A percentile compares a stretch with the other conserved stretches of the same genome.
These are phyloP conservation scores for Dunaliella primolecta DNA, from an alignment of 139 green algal genomes.

Conservation along the genomic window DNA sequence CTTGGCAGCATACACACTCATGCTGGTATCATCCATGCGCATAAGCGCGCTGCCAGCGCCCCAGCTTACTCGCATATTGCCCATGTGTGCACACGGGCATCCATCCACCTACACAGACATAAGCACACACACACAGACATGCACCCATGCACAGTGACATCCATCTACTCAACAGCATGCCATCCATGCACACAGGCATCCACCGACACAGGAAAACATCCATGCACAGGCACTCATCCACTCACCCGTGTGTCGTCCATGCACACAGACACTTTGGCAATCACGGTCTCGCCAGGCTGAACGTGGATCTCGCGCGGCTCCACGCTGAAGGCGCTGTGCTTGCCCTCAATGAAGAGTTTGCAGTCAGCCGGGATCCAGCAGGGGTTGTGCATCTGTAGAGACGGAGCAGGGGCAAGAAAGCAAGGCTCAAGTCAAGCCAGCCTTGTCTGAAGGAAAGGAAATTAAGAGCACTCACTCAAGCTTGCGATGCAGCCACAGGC, in stretches of 20 bases:
- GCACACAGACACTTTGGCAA: constrained; percentile 35
- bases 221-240: constrained; percentile 18
- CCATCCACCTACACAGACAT: background rate
- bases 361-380: constrained; percentile 67
- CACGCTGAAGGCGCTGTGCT: constrained; percentile 61
- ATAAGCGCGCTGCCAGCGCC: too few relatives aligned
- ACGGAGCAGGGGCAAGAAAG: background rate
- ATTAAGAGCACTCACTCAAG: background rate
- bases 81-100: too few relatives aligned
- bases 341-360: constrained; percentile 67
- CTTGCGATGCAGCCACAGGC: background rate
- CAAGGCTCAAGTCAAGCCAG: background rate
- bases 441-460: background rate
- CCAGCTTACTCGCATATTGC: too few relatives aligned
- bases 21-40: too few relatives aligned
- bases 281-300: constrained; percentile 34
- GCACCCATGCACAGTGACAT: constrained; percentile 14
- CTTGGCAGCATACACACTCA: too few relatives aligned
- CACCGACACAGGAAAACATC: background rate
- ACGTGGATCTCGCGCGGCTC: constrained; percentile 47
- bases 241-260: constrained; percentile 28
- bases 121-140: constrained; percentile 13
- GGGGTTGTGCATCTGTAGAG: constrained; percentile 57
- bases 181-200: background rate
- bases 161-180: too few relatives aligned